Evolutionary conservation across 2,329 filamentous ascomycete genomes (phyloP), one percentile per base, ranked within the genome.

Genomic region (Ophiocordyceps polyrhachis-furcata): DNA sequence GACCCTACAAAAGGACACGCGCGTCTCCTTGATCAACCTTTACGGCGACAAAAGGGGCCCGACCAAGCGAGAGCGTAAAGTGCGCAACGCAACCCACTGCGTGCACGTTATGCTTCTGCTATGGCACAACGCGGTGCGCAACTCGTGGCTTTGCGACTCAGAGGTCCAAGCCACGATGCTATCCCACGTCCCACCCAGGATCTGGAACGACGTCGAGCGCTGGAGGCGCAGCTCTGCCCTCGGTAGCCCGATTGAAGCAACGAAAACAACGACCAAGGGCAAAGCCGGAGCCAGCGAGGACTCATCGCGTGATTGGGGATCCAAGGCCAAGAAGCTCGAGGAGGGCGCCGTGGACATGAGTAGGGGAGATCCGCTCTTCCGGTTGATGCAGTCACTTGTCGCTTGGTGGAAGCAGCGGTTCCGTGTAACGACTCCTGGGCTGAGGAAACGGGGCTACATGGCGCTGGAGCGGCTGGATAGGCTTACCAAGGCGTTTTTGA

Each of bases 391-490:
- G 53, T 69, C 76, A 4, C 63, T 98, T n/a, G 70, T 80, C 11
- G 73, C 79, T 1, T 95, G 86, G 69, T 98, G 91, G 91, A 87
- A 80, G 57, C 82, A 87, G 53, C 72, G 79, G 31, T 98, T 93
- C 59, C 73, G 68, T 1, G 70, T 91, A 40, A 85, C 78, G 1
- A 73, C 80, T 0, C 86, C 88, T 0, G 85, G 84, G 0, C 56
- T 96, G 20, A 74, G 88, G n/a, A 98, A 96, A 63, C 72, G 76
- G 56, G 91, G 91, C 0, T 96, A 96, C 57, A 82, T 89, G 66
- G 71, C 82, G 0, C 71, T 86, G n/a, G 70, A 81, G 52, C 71
- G 76, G 21, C 64, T 94, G 2, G 80, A 86, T 52, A 73, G 79
- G n/a, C 69, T 91, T 48, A 76, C 81, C 7, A 78, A 80, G 29